Base-by-base conservation (phyloP, 2,329 filamentous ascomycete genomes). In the Pyrenochaeta sp. region DNA sequence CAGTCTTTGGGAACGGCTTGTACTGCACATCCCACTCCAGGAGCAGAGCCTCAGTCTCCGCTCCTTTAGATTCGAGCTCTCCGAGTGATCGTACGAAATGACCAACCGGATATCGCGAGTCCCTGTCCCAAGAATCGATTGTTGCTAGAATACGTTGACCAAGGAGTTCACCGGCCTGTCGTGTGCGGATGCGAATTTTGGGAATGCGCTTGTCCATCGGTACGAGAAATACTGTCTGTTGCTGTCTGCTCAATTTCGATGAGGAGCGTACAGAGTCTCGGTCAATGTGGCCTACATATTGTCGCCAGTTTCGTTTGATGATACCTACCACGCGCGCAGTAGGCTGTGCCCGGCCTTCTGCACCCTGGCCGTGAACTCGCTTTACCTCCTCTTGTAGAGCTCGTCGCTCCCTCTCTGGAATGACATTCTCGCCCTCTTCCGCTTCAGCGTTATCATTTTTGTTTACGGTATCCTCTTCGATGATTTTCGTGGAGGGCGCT, bases 121-220 rank as follows among this genome's bases (percentile, higher is more conserved):
- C 92, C 58, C 92, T 85, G 56, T 97, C 92, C 95, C 95, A 99
- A 1, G 90, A 88, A 77, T 99, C 95, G 61, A 99, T 96, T 0
- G 92, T 93, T 36, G 97, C 91, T 10, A 99, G 77, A 44, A 99
- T 88, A 51, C 96, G 88, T 81, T 98, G 95, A 4, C 95, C 95
- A 23, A 97, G 77, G 3, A 99, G 84, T 68, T 97, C 92, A 14
- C 87, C 87, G 20, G 92, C 93, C 76, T 98, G 95, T 45, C 95
- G 85, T 10, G 95, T 98, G 45, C 93, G 88, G 49, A 99, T 87
- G 40, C 92, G 87, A 67, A 99, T 97, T 80, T 98, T 99, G 2
- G 95, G 95, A 18, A 99, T 90, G 68, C 92, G 90, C 81, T 97
- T 98, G 77, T 99, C 94, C 94, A 99, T 98, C 3, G 95, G 93